Conservation (phyloP, 169 alveolate genomes). For the Eimeria acervulina region DNA sequence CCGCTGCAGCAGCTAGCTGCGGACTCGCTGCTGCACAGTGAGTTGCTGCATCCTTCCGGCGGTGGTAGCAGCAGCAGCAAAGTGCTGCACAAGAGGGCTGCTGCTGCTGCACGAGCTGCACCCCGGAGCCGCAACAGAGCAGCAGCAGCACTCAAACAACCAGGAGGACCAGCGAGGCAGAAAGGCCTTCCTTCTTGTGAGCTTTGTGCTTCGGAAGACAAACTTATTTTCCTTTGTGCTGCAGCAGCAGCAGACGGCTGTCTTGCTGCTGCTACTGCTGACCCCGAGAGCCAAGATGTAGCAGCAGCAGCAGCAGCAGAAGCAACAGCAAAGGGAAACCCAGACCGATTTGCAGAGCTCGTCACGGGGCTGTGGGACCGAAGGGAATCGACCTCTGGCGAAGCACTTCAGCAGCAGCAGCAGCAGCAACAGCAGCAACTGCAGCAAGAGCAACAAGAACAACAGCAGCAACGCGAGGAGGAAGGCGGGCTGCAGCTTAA, state of each 20-base stretch:
- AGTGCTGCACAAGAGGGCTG: not conserved
- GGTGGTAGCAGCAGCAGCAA: constrained; percentile 19
- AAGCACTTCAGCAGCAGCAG: no score
- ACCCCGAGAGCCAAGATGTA: not conserved
- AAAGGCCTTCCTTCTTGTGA: not conserved
- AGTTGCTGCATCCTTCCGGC: not conserved
- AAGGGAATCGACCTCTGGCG: not conserved
- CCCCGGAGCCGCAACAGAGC: constrained; percentile 39
- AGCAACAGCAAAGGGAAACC: not conserved
- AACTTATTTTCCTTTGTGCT: constrained; percentile 4
- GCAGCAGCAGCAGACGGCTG: not conserved
- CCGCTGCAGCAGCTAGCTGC: constrained; percentile 2
- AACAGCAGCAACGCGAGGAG: not conserved
- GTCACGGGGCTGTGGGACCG: constrained; percentile 11
- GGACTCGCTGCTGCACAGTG: not conserved
- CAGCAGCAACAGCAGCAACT: not conserved
- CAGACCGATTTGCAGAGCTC: not conserved
- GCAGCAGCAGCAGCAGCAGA: constrained; percentile 3
- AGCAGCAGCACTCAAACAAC: not conserved
- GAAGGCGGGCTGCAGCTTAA: not conserved
- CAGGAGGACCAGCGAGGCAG: constrained; percentile 6
- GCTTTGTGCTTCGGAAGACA: constrained; percentile 18
- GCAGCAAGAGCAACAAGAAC: not conserved
- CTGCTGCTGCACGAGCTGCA: not conserved
- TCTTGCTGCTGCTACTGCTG: not conserved